phyloP scores from a whole-genome alignment of 2,329 filamentous ascomycete genomes.

The Sporothrix brunneoviolacea region DNA sequence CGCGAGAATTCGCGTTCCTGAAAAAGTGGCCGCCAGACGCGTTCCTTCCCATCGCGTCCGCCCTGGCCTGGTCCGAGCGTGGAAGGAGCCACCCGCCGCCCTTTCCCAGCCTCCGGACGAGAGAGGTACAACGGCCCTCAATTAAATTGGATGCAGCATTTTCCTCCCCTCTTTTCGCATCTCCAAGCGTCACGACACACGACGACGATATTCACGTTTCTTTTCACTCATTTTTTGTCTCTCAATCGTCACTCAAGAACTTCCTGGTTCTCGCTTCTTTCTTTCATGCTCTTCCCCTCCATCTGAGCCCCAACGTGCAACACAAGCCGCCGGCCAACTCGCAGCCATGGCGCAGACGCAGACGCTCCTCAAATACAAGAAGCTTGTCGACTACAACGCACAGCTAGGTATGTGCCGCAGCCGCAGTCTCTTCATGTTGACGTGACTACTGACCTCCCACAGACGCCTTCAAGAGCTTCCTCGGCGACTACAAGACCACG shows the following conservation, averaged over 20 bases:
- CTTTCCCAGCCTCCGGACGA: conserved; percentile 17
- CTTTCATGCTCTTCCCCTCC: background rate
- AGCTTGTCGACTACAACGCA: conserved; percentile 77
- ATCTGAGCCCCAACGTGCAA: conserved; percentile 2
- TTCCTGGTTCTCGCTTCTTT: background rate
- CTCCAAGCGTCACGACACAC: too few relatives aligned
- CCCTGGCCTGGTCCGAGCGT: conserved; percentile 8
- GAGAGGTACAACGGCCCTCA: too few relatives aligned
- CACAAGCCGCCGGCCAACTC: conserved; percentile 6
- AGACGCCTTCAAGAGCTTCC: conserved; percentile 83
- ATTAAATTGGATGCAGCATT: too few relatives aligned
- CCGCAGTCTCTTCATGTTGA: too few relatives aligned
- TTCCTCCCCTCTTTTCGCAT: too few relatives aligned
- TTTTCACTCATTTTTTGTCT: too few relatives aligned
- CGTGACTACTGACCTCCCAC: conserved; percentile 9
- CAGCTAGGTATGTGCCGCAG: conserved; percentile 61
- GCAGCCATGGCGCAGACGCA: conserved; percentile 60
- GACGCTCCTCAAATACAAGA: conserved; percentile 69
- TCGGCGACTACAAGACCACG: conserved; percentile 79
- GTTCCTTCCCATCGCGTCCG: conserved; percentile 9
- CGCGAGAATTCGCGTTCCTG: conserved; percentile 18
- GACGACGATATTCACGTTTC: too few relatives aligned
- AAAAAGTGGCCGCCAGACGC: conserved; percentile 9
- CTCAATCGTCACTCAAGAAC: too few relatives aligned
- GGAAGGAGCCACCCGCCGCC: conserved; percentile 11